Percentiles rank a stretch among this genome's conserved stretches.
phyloP scores from a whole-genome alignment of 768 basidiomycete genomes.

The Heimioporus sp. region DNA sequence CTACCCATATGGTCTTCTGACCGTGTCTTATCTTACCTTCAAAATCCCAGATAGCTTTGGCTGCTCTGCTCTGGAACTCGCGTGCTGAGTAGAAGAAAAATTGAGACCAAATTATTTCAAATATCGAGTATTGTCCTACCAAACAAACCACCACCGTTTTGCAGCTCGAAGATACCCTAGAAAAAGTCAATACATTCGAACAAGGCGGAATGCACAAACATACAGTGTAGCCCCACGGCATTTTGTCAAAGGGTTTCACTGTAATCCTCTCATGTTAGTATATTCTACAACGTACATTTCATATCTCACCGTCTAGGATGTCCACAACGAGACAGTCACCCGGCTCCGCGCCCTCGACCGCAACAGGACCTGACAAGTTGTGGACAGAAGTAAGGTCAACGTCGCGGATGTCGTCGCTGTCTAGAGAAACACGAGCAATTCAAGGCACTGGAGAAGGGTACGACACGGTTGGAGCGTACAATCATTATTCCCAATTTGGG shows the following conservation, averaged over 20 bases:
- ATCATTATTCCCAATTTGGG: slow-evolving; percentile 76
- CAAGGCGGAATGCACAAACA: slow-evolving; percentile 2
- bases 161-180: slow-evolving; percentile 71
- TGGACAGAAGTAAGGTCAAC: slow-evolving; percentile 67
- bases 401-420: slow-evolving; percentile 64
- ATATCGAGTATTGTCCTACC: slow-evolving; percentile 35
- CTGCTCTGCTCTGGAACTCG: slow-evolving; percentile 68
- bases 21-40: slow-evolving; percentile 39
- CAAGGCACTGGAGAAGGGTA: neutral
- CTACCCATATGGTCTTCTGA: neutral
- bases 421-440: slow-evolving; percentile 27
- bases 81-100: slow-evolving; percentile 36
- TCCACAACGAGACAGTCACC: slow-evolving; percentile 81
- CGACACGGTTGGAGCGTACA: slow-evolving; percentile 35
- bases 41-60: slow-evolving; percentile 82
- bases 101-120: neutral
- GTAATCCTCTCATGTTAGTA: neutral
- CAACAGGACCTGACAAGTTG: slow-evolving; percentile 75
- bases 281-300: neutral
- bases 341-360: slow-evolving; percentile 72
- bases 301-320: slow-evolving; percentile 61
- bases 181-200: neutral
- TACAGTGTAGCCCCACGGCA: slow-evolving; percentile 82
- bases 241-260: slow-evolving; percentile 68
- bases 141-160: slow-evolving; percentile 72